These are phyloP conservation scores for Pezicula rhizophila DNA, from an alignment of 2,329 filamentous ascomycete genomes.

Conservation along the genomic window DNA sequence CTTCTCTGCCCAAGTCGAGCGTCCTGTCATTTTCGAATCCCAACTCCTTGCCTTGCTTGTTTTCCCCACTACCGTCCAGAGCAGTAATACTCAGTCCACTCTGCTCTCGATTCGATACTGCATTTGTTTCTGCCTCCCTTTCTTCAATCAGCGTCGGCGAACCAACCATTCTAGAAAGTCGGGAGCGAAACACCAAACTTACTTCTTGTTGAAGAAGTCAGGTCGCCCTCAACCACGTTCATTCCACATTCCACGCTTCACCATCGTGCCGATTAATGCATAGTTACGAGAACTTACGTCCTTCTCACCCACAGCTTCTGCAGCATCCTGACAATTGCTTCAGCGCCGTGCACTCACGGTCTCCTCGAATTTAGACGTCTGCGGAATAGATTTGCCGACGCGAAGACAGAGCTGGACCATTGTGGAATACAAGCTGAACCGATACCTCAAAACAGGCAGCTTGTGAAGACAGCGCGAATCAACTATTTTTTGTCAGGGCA, in stretches of 20 bases:
- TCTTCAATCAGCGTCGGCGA: background rate
- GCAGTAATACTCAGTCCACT: too few relatives aligned
- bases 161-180: background rate
- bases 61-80: too few relatives aligned
- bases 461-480: background rate
- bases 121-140: too few relatives aligned
- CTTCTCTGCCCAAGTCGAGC: background rate
- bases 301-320: constrained; percentile 11
- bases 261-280: constrained; percentile 11
- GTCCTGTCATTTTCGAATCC: too few relatives aligned
- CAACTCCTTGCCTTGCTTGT: too few relatives aligned
- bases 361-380: constrained; percentile 1
- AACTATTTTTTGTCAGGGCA: constrained; percentile 1
- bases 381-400: constrained; percentile 7
- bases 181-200: background rate
- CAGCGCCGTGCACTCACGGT: constrained; percentile 10
- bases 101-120: too few relatives aligned
- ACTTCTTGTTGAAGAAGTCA: constrained; percentile 1
- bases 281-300: constrained; percentile 12
- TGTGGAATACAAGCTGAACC: constrained; percentile 1
- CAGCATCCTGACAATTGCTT: constrained; percentile 13
- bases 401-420: constrained; percentile 4
- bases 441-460: background rate
- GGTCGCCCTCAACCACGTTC: background rate
- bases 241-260: constrained; percentile 4